Base-by-base conservation (phyloP, 768 basidiomycete genomes). In the Termitomyces sp. region DNA sequence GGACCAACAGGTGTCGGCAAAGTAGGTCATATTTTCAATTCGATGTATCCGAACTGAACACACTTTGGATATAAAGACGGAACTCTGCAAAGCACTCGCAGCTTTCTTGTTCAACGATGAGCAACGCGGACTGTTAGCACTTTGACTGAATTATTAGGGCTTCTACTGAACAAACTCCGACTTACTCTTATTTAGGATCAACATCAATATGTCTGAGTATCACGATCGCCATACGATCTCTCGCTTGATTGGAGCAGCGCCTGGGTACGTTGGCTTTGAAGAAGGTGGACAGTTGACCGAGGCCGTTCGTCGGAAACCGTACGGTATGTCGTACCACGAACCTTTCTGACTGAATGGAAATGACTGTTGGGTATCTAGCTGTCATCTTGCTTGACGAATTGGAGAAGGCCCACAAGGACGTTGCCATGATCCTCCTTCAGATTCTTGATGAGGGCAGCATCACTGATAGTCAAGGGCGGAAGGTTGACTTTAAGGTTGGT, bases 161-260 rank as follows among this genome's bases (percentile, higher is more conserved):
- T 28, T 40, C 10, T 44, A 28, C 38, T 51, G 13, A 48, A 47
- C 38, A 22, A 18, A 26, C 18, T 13, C 51, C 8, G 49, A 35
- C 20, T 41, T 28, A 14, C 48, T 26, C 20, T 41, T 28, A 14
- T 51, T 26, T 59, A 91, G 88, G 54, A 92, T 94, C 61, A 90
- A 87, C 58, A 92, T 96, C 67, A 95, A 97, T 63, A 94, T 96
- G 92, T 90, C 90, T n/a, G 92, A 97, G 81, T 97, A 90, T 65
- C 90, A 92, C 52, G 94, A 95, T 62, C 83, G 94, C 54, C 92
- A 98, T 66, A 93, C 92, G 0, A 87, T 98, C 53, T 92, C 92
- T 0, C 80, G 94, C 4, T 75, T 98, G 24, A 92, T 98, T 52
- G 96, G 95, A 55, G 90, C 93, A 2, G 91, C 94, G 0, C 92